Base-by-base conservation (phyloP, 108 stramenopile species). In the Nitzschia inconspicua region DNA sequence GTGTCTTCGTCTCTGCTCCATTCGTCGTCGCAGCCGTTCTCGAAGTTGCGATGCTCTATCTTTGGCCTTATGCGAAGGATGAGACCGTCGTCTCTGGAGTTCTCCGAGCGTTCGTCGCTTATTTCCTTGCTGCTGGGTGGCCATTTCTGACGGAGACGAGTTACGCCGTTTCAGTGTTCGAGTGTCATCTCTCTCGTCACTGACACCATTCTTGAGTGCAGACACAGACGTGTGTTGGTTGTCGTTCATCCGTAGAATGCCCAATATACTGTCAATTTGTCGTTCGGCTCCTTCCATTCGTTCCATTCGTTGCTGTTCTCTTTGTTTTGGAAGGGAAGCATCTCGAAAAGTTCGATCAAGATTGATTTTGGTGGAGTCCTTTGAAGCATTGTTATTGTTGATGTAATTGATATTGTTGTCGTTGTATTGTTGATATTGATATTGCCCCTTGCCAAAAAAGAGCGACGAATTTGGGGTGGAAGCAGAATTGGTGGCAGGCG, bases 251-350 rank as follows among this genome's bases (percentile, higher is more conserved):
- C 47, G 22, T 20, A 66, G 40, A 22, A 56, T 14, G 14, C 27
- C n/a, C 23, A 66, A 55, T 6, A 66, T 32, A 27, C 47, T 51
- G 30, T 61, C 32, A 24, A 70, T 55, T 61, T 60, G 60, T 60
- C 22, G 35, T 20, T 60, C 68, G 19, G 41, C 44, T 6, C 9
- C 3, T 34, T 40, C 20, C 0, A 0, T 39, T 1, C 55, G 19
- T 8, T 16, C n/a, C 18, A 8, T 10, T 47, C 46, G 46, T 8
- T 19, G 18, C 18, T 47, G 8, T 47, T 47, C n/a, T 18, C 8
- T n/a, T 19, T 8, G 7, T 47, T 47, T 47, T 47, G 11, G 7
- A 18, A 16, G n/a, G n/a, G n/a, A n/a, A n/a, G n/a, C n/a, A n/a
- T n/a, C n/a, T n/a, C n/a, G n/a, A 2, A 27, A n/a, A 14, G 11